Evolutionary conservation across 352 stramenopile species (phyloP).

Genomic region (Pythium monospermum): DNA sequence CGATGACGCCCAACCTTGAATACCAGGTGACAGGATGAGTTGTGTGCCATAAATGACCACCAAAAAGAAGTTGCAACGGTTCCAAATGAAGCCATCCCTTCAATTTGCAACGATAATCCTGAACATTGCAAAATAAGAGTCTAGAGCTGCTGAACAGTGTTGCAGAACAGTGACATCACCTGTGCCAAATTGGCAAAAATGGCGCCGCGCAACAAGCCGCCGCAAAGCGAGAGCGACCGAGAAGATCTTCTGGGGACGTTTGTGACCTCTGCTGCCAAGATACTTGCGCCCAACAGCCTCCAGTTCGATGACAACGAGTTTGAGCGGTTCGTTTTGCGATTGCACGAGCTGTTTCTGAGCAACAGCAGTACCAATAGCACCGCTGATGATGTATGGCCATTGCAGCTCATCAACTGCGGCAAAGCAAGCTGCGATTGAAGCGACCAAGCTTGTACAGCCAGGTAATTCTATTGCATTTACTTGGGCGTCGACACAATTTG

Average conservation of each 20-base stretch:
- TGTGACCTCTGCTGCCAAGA: slow-evolving; percentile 35
- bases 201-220: slow-evolving; percentile 6
- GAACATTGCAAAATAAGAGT: slow-evolving; percentile 4
- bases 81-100: neutral
- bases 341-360: neutral
- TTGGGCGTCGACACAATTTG: neutral
- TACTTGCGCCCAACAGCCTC: slow-evolving; percentile 66
- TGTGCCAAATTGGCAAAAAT: slow-evolving; percentile 8
- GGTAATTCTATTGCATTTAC: slow-evolving; percentile 19
- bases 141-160: neutral
- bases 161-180: neutral
- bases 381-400: no score
- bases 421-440: slow-evolving; percentile 50
- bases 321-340: slow-evolving; percentile 32
- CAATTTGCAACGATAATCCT: no score
- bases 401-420: slow-evolving; percentile 51
- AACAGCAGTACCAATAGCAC: no score
- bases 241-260: slow-evolving; percentile 30
- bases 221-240: neutral
- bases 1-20: neutral
- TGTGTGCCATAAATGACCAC: slow-evolving; percentile 2
- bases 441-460: slow-evolving; percentile 55
- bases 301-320: slow-evolving; percentile 77
- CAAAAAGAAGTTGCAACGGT: neutral
- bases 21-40: no score